Conservation (phyloP, 345 rosid species). For the Mallotus nudiflorus region DNA sequence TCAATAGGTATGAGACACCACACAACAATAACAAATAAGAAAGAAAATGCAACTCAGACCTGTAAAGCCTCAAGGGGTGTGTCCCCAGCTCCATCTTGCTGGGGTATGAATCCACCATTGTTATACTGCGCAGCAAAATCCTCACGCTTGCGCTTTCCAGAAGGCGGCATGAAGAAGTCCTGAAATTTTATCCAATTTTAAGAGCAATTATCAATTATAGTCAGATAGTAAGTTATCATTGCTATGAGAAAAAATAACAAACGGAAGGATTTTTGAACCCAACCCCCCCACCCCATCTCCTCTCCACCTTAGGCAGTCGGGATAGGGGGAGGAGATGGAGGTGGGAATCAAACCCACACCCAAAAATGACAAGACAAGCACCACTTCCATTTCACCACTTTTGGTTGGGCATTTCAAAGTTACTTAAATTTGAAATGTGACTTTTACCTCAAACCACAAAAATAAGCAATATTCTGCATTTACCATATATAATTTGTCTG, state of each 20-base stretch:
- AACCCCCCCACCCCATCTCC: too few species aligned
- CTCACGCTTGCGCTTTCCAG: conserved; percentile 96
- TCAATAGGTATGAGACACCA: not conserved
- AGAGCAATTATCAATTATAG: conserved; percentile 25
- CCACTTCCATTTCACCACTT: too few species aligned
- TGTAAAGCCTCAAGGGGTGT: conserved; percentile 39
- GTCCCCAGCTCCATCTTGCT: conserved; percentile 95
- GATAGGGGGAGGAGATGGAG: too few species aligned
- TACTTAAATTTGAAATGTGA: conserved; percentile 10
- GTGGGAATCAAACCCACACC: too few species aligned
- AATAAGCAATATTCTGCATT: too few species aligned
- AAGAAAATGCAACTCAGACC: conserved; percentile 31
- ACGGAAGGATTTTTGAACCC: too few species aligned
- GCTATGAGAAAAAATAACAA: conserved; percentile 9
- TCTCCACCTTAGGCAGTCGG: too few species aligned
- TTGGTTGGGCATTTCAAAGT: too few species aligned
- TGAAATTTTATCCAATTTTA: conserved; percentile 42
- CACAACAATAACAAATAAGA: not conserved
- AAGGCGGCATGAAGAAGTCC: conserved; percentile 78
- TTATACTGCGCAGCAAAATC: conserved; percentile 65
- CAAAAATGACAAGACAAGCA: too few species aligned
- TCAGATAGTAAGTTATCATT: conserved; percentile 10
- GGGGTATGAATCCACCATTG: conserved; percentile 90
- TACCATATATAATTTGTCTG: not conserved
- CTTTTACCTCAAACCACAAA: conserved; percentile 17